Evolutionary conservation across 2,329 filamentous ascomycete genomes (phyloP).

Genomic region (Lachnellula subtilissima): DNA sequence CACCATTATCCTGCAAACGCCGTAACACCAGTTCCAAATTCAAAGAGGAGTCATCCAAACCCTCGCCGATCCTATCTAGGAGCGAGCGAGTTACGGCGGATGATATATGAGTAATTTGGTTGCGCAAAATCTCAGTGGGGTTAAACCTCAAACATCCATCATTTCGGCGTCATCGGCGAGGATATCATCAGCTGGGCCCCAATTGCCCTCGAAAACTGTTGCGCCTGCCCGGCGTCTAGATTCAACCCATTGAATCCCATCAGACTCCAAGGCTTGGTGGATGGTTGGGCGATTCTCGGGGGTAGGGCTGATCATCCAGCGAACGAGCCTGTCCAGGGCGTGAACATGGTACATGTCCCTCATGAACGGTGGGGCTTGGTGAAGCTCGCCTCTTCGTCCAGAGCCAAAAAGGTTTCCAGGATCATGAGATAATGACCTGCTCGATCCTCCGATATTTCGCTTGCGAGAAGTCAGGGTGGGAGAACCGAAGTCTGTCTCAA

Average conservation of each 20-base stretch:
- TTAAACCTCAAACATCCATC: slow-evolving; percentile 33
- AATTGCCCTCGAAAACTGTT: slow-evolving; percentile 94
- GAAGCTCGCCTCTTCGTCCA: slow-evolving; percentile 50
- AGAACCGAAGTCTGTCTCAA: slow-evolving; percentile 35
- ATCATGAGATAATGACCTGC: slow-evolving; percentile 30
- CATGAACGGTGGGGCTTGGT: slow-evolving; percentile 83
- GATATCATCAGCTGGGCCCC: slow-evolving; percentile 68
- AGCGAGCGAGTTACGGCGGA: slow-evolving; percentile 18
- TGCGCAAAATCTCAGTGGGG: slow-evolving; percentile 14
- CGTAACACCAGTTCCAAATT: slow-evolving; percentile 19
- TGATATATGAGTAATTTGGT: slow-evolving; percentile 11
- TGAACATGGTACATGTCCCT: slow-evolving; percentile 64
- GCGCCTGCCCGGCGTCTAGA: slow-evolving; percentile 75
- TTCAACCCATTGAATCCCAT: slow-evolving; percentile 76
- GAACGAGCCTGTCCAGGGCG: slow-evolving; percentile 78
- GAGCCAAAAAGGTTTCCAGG: slow-evolving; percentile 34
- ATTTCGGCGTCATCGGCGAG: slow-evolving; percentile 34
- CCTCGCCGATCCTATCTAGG: slow-evolving; percentile 29
- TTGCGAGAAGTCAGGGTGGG: slow-evolving; percentile 29
- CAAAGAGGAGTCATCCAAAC: slow-evolving; percentile 26
- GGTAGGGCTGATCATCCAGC: slow-evolving; percentile 79
- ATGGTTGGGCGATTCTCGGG: slow-evolving; percentile 69
- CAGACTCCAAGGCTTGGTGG: slow-evolving; percentile 65
- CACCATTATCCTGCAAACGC: slow-evolving; percentile 23
- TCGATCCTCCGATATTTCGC: slow-evolving; percentile 26